Conservation (phyloP, 2,329 filamentous ascomycete genomes). For the Cercospora sojina region DNA sequence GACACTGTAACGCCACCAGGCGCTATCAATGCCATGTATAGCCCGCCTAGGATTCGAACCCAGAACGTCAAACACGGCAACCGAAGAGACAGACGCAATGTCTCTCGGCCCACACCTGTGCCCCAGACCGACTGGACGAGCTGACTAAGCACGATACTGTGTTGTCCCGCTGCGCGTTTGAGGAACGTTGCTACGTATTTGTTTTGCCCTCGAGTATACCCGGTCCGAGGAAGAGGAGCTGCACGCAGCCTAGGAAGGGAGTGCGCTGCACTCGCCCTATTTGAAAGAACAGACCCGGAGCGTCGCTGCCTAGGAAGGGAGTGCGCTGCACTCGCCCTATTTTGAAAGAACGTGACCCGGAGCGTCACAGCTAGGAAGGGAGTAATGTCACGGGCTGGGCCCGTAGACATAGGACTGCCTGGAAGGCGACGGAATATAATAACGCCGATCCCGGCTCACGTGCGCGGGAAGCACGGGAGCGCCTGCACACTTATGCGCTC, state of each 20-base stretch:
- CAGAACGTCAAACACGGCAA: not conserved
- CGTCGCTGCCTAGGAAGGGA: too few relatives aligned
- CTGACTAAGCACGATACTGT: too few relatives aligned
- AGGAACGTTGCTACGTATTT: too few relatives aligned
- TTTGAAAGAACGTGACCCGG: not conserved
- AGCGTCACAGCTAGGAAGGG: not conserved
- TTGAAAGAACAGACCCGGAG: too few relatives aligned
- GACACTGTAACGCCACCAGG: not conserved
- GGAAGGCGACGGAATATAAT: not conserved
- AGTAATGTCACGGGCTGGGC: not conserved
- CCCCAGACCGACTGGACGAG: too few relatives aligned
- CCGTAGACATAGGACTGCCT: not conserved
- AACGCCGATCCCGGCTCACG: too few relatives aligned
- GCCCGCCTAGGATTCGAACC: not conserved
- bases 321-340: too few relatives aligned
- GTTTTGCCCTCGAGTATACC: not conserved
- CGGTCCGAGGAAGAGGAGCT: not conserved
- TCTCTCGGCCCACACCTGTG: too few relatives aligned
- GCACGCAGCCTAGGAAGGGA: not conserved
- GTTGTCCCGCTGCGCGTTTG: too few relatives aligned
- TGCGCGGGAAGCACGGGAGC: too few relatives aligned
- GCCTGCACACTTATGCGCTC: too few relatives aligned
- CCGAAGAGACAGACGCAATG: too few relatives aligned
- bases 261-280: not conserved
- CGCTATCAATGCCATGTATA: not conserved